Evolutionary conservation across 1,284 basidiomycete genomes (phyloP).

Genomic region (Chalciporus sp.): DNA sequence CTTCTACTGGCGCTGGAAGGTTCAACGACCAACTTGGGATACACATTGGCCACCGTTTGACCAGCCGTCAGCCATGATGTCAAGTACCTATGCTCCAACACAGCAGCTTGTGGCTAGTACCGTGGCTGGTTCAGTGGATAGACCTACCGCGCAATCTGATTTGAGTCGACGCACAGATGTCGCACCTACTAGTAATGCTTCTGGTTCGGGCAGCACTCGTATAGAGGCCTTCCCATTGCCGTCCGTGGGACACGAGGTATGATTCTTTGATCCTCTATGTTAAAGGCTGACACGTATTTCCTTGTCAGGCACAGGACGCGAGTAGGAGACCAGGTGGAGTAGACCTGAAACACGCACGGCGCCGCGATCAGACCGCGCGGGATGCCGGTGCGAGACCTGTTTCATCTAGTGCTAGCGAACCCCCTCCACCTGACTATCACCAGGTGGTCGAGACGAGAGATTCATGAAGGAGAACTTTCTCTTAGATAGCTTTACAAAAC

Average conservation of each 20-base stretch:
- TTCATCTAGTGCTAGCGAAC: not conserved
- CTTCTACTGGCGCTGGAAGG: constrained; percentile 13
- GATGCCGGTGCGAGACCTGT: not conserved
- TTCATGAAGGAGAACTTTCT: not conserved
- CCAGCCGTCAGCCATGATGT: not conserved
- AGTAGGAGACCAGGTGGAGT: not conserved
- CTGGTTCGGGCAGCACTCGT: not conserved
- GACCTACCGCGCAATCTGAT: no score
- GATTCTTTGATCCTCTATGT: not conserved
- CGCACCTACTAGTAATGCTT: not conserved
- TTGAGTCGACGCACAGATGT: not conserved
- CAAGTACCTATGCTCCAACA: not conserved
- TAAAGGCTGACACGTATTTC: no score
- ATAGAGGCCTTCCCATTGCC: not conserved
- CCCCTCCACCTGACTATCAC: constrained; percentile 6
- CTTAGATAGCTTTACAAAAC: no score
- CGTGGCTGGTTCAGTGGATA: not conserved
- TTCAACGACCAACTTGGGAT: constrained; percentile 1
- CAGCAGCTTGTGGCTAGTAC: not conserved
- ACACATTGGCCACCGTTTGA: not conserved
- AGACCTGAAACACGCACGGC: not conserved
- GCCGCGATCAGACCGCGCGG: not conserved
- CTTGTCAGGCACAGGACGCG: no score
- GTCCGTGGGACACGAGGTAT: not conserved
- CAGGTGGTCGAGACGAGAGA: constrained; percentile 1